These are phyloP conservation scores for Aspergillus asperescens DNA, from an alignment of 495 filamentous ascomycete species.

Conservation along the genomic window DNA sequence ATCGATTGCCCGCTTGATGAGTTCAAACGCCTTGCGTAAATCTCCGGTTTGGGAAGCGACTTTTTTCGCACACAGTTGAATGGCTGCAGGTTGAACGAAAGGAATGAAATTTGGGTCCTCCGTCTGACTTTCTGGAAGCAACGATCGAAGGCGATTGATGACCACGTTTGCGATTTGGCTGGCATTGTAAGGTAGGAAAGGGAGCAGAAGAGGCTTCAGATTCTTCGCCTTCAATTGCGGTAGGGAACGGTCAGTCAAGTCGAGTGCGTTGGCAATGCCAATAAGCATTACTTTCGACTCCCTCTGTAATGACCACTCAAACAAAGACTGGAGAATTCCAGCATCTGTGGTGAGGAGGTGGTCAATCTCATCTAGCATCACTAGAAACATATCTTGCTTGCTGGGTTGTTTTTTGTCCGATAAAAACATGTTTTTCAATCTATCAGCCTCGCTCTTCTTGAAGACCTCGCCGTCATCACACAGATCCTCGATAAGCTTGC, in stretches of 20 bases:
- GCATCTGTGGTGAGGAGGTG: conserved; percentile 82
- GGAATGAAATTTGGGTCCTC: conserved; percentile 60
- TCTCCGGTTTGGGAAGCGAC: conserved; percentile 91
- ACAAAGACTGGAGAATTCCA: conserved; percentile 81
- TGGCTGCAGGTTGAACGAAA: conserved; percentile 87
- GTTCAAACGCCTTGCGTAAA: conserved; percentile 90
- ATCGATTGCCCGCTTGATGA: conserved; percentile 85
- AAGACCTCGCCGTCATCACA: conserved; percentile 52
- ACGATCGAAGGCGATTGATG: conserved; percentile 69
- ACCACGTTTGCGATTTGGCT: conserved; percentile 85
- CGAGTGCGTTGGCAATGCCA: conserved; percentile 94
- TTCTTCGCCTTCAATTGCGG: conserved; percentile 90
- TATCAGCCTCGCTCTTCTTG: conserved; percentile 48
- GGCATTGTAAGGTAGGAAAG: conserved; percentile 89
- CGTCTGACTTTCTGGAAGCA: conserved; percentile 50
- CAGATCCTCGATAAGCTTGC: conserved; percentile 64
- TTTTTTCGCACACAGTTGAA: conserved; percentile 90
- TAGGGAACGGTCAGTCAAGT: conserved; percentile 91
- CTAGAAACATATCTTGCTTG: conserved; percentile 55
- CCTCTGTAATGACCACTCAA: conserved; percentile 83
- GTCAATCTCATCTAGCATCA: conserved; percentile 92
- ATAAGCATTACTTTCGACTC: conserved; percentile 76
- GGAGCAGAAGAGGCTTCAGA: conserved; percentile 80
- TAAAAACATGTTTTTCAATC: conserved; percentile 59
- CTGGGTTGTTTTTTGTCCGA: conserved; percentile 39